Evolutionary conservation across 495 filamentous ascomycete species (phyloP), one percentile per base, ranked within the genome.

Genomic region (Thozetella sp.): DNA sequence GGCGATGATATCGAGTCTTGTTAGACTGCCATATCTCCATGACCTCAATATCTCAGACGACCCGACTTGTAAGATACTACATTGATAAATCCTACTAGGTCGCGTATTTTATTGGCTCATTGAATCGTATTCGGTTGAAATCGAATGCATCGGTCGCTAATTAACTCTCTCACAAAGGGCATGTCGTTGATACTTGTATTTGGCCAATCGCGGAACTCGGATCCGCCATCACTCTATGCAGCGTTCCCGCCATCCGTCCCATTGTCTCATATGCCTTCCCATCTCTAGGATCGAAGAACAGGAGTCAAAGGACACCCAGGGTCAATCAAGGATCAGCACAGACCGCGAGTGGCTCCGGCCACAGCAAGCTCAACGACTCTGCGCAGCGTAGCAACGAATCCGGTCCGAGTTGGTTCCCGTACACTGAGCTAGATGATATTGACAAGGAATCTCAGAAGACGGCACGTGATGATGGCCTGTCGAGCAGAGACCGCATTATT

Each of bases 131-230:
- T n/a, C n/a, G n/a, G n/a, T n/a, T n/a, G n/a, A n/a, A n/a, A n/a
- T n/a, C n/a, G n/a, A n/a, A n/a, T n/a, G n/a, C n/a, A n/a, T n/a
- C n/a, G n/a, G n/a, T n/a, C n/a, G n/a, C n/a, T n/a, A n/a, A n/a
- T n/a, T n/a, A n/a, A n/a, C n/a, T n/a, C n/a, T n/a, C n/a, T n/a
- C n/a, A 37, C 4, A 34, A 40, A 58, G 56, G 56, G 56, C 20
- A 58, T n/a, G 56, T 58, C 4, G 56, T 58, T 22, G 56, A 58
- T 22, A 53, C 53, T 22, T 58, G 56, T 50, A 58, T 58, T 50
- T 58, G 56, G 56, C 53, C 56, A 25, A 58, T 58, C 27, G 48
- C 56, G 2, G 56, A 58, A 20, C 48, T 58, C 2, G 56, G 56
- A 2, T 58, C 56, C 2, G 56, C 56, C 15, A 58, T 58, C 25